phyloP scores from a whole-genome alignment of 2,329 filamentous ascomycete genomes.

The Tricladium varicosporioides region DNA sequence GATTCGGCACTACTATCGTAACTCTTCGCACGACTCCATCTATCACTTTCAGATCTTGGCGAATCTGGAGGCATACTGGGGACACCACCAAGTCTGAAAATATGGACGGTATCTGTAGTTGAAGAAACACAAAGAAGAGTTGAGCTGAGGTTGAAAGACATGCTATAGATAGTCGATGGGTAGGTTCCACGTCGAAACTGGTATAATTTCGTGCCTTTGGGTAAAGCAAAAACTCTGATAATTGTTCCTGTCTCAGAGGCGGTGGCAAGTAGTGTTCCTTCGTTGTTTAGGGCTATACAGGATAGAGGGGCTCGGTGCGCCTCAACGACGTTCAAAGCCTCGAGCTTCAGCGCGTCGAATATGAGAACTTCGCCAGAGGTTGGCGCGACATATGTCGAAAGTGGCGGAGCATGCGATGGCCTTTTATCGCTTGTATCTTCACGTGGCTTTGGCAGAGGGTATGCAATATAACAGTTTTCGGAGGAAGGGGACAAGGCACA shows the following conservation, averaged over 20 bases:
- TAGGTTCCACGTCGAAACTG: slow-evolving; percentile 96
- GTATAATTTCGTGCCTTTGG: slow-evolving; percentile 87
- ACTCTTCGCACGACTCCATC: slow-evolving; percentile 40
- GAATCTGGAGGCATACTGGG: slow-evolving; percentile 36
- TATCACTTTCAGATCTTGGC: slow-evolving; percentile 25
- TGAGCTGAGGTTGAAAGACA: slow-evolving; percentile 96
- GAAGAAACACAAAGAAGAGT: slow-evolving; percentile 94
- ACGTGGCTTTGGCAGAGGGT: slow-evolving; percentile 76
- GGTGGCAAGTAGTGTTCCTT: slow-evolving; percentile 88
- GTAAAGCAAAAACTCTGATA: slow-evolving; percentile 91
- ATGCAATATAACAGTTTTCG: slow-evolving; percentile 93
- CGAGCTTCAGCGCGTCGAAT: slow-evolving; percentile 84
- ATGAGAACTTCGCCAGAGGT: slow-evolving; percentile 91
- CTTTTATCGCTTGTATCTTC: slow-evolving; percentile 55
- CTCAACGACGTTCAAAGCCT: slow-evolving; percentile 93
- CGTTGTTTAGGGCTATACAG: slow-evolving; percentile 86
- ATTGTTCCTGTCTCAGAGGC: slow-evolving; percentile 97
- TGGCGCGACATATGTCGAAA: slow-evolving; percentile 73
- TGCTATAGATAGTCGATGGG: slow-evolving; percentile 93
- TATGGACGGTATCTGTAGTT: slow-evolving; percentile 92
- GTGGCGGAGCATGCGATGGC: slow-evolving; percentile 82
- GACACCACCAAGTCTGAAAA: slow-evolving; percentile 74
- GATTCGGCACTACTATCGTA: slow-evolving; percentile 57
- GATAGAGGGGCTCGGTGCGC: slow-evolving; percentile 90
- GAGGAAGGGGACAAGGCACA: slow-evolving; percentile 92